phyloP scores from a whole-genome alignment of 2,329 filamentous ascomycete species.

The Phaeosphaeriaceae sp. region DNA sequence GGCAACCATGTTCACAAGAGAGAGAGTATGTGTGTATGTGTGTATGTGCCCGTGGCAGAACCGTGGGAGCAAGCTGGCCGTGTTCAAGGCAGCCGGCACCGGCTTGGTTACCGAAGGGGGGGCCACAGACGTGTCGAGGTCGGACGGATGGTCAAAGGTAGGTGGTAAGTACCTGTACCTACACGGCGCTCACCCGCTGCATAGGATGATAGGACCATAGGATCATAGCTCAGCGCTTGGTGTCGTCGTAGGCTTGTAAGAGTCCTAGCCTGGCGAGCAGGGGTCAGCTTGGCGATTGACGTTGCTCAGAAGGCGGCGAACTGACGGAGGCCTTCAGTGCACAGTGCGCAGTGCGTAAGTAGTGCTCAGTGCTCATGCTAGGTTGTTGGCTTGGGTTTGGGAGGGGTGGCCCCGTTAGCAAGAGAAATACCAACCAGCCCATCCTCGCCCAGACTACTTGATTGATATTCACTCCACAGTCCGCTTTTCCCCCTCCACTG shows the following conservation, averaged over 20 bases:
- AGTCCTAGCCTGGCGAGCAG: constrained; percentile 29
- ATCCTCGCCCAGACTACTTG: constrained; percentile 15
- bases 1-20: no score
- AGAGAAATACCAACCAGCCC: constrained; percentile 35
- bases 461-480: constrained; percentile 22
- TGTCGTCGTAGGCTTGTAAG: constrained; percentile 12
- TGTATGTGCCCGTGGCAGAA: no score
- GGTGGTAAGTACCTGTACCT: no score
- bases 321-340: constrained; percentile 19
- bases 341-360: constrained; percentile 17
- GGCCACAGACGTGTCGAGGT: constrained; percentile 5
- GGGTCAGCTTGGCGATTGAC: constrained; percentile 32
- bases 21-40: no score
- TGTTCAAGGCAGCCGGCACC: no score
- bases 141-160: constrained; percentile 20
- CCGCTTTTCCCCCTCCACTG: constrained; percentile 15
- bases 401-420: constrained; percentile 19
- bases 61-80: no score
- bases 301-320: constrained; percentile 32
- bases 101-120: no score
- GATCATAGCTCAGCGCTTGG: no score
- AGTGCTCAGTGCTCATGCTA: no score
- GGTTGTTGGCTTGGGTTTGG: background rate
- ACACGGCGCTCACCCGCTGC: constrained; percentile 23
- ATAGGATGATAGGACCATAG: no score